phyloP scores from a whole-genome alignment of 495 filamentous ascomycete genomes.

The Tuber microsphaerosporum region DNA sequence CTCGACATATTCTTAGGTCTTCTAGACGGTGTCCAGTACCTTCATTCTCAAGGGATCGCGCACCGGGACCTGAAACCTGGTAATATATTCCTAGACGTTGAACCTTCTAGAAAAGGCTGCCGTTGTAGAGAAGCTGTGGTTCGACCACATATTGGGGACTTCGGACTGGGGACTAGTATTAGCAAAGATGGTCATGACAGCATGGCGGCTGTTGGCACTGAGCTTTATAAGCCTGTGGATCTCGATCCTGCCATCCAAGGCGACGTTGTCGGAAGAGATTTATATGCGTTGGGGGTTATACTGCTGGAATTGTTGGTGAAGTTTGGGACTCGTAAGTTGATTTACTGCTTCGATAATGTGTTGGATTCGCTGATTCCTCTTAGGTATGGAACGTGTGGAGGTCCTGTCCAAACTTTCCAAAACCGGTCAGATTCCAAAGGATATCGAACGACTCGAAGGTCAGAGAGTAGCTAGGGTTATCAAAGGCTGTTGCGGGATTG shows the following conservation, averaged over 20 bases:
- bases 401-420: constrained; percentile 13
- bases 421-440: constrained; percentile 12
- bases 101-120: constrained; percentile 26
- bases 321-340: constrained; percentile 24
- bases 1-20: constrained; percentile 50
- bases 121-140: constrained; percentile 31
- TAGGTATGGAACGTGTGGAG: constrained; percentile 29
- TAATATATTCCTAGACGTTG: constrained; percentile 86
- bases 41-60: constrained; percentile 81
- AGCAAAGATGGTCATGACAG: constrained; percentile 7
- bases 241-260: constrained; percentile 11
- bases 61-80: constrained; percentile 98
- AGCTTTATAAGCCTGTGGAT: constrained; percentile 24
- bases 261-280: constrained; percentile 23
- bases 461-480: constrained; percentile 15
- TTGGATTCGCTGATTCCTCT: not conserved
- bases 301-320: constrained; percentile 22
- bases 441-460: constrained; percentile 7
- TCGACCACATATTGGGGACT: constrained; percentile 51
- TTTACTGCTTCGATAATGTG: not conserved
- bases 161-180: constrained; percentile 48
- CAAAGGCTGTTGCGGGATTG: constrained; percentile 23
- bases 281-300: constrained; percentile 32
- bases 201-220: constrained; percentile 21
- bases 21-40: constrained; percentile 75